These are phyloP conservation scores for Pichia cabralensis DNA, from an alignment of 805 yeast genomes.

Conservation along the genomic window DNA sequence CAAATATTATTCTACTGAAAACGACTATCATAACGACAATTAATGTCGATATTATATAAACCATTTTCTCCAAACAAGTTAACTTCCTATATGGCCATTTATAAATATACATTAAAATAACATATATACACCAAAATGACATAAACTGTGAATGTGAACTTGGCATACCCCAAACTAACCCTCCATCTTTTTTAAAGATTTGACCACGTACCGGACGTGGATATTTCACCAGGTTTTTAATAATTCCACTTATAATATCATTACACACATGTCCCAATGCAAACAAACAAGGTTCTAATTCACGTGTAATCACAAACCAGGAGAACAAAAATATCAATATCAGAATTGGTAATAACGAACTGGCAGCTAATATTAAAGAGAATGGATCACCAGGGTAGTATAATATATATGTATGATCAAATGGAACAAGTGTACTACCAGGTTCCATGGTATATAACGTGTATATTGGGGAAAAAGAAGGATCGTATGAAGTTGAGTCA, in stretches of 20 bases:
- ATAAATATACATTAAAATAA: constrained; percentile 38
- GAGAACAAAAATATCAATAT: constrained; percentile 71
- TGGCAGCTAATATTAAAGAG: constrained; percentile 54
- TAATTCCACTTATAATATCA: constrained; percentile 59
- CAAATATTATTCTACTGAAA: constrained; percentile 66
- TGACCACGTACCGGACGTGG: constrained; percentile 56
- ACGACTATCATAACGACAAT: constrained; percentile 27
- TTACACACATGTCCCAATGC: constrained; percentile 80
- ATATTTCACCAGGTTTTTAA: constrained; percentile 56
- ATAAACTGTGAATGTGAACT: constrained; percentile 94
- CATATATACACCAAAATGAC: constrained; percentile 69
- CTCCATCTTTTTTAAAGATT: constrained; percentile 22
- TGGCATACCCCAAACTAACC: constrained; percentile 82
- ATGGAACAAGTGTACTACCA: constrained; percentile 34
- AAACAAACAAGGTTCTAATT: constrained; percentile 72
- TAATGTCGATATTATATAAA: constrained; percentile 10
- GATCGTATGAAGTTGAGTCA: too few relatives aligned
- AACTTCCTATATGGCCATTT: constrained; percentile 20
- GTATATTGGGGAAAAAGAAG: too few relatives aligned
- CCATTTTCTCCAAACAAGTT: constrained; percentile 6
- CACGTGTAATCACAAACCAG: constrained; percentile 75
- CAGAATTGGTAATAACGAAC: constrained; percentile 74
- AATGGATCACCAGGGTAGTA: constrained; percentile 59
- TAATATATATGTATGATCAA: constrained; percentile 78
- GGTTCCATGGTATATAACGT: too few relatives aligned